Conservation (phyloP, 177 flowering plant genomes). For the Vitis hybrid region DNA sequence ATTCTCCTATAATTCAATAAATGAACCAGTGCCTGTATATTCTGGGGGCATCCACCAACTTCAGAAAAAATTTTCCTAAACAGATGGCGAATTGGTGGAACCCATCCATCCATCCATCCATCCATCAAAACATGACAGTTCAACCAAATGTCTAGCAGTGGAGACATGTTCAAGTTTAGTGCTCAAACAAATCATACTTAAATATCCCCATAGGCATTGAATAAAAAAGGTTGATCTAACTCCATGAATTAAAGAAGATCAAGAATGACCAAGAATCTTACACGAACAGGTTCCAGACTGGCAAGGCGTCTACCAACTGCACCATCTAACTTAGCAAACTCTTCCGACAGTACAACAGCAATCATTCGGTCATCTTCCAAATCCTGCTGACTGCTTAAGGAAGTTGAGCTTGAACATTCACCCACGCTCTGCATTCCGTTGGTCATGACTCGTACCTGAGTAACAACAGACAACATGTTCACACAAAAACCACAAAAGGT, state of each 20-base stretch:
- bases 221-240: not conserved
- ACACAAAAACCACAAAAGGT: constrained; percentile 1
- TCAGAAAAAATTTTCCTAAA: too few relatives aligned
- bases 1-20: too few relatives aligned
- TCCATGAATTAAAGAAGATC: not conserved
- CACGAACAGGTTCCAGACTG: constrained; percentile 67
- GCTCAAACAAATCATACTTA: not conserved
- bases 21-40: too few relatives aligned
- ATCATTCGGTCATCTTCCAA: constrained; percentile 83
- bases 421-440: constrained; percentile 33
- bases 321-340: constrained; percentile 75
- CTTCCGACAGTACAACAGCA: constrained; percentile 73
- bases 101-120: too few relatives aligned
- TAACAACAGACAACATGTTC: constrained; percentile 8
- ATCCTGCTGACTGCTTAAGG: constrained; percentile 55
- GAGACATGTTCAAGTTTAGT: not conserved
- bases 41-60: too few relatives aligned
- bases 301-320: constrained; percentile 64
- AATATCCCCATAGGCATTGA: not conserved
- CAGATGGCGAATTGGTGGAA: too few relatives aligned
- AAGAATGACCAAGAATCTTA: constrained; percentile 27
- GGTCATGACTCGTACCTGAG: constrained; percentile 25
- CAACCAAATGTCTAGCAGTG: not conserved
- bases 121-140: too few relatives aligned
- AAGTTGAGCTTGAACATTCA: constrained; percentile 63